Conservation (phyloP, 192 early-diverging fungal genomes). For the Coemansia sp. region DNA sequence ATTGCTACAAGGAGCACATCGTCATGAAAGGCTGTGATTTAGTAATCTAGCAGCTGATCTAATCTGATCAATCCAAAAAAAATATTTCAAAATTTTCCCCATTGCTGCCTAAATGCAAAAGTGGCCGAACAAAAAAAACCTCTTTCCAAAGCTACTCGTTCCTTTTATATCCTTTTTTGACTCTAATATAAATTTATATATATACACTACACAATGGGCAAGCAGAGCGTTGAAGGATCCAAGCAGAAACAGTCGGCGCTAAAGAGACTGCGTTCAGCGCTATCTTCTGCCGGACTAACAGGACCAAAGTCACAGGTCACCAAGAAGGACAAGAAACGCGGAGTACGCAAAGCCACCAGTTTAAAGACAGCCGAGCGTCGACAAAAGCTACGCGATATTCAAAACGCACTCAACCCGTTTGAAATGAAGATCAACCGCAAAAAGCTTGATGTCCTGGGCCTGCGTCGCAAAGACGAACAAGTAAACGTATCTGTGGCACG, state of each 20-base stretch:
- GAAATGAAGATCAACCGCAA: slow-evolving; percentile 77
- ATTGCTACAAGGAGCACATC: no score
- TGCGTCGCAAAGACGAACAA: slow-evolving; percentile 75
- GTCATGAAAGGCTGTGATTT: no score
- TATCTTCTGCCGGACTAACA: slow-evolving; percentile 78
- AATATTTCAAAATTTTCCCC: no score
- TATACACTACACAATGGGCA: no score
- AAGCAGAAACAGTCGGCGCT: slow-evolving; percentile 66
- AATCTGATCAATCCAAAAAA: no score
- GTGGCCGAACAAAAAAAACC: no score
- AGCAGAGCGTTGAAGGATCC: no score
- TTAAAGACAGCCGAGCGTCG: slow-evolving; percentile 39
- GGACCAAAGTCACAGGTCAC: slow-evolving; percentile 64
- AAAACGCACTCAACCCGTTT: slow-evolving; percentile 78
- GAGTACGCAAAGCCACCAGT: slow-evolving; percentile 47
- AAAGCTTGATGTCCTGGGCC: slow-evolving; percentile 83
- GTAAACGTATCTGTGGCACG: slow-evolving; percentile 81
- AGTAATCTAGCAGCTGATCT: no score
- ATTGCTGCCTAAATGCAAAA: no score
- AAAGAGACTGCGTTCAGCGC: slow-evolving; percentile 74
- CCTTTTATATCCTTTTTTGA: no score
- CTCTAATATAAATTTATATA: no score
- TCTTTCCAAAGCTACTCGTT: no score
- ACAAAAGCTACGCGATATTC: slow-evolving; percentile 42
- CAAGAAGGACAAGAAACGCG: slow-evolving; percentile 70